Percentiles rank a stretch among this genome's conserved stretches.
These are phyloP conservation scores for Hamamelis virginiana DNA, from an alignment of 164 flowering plant genomes.

Conservation along the genomic window DNA sequence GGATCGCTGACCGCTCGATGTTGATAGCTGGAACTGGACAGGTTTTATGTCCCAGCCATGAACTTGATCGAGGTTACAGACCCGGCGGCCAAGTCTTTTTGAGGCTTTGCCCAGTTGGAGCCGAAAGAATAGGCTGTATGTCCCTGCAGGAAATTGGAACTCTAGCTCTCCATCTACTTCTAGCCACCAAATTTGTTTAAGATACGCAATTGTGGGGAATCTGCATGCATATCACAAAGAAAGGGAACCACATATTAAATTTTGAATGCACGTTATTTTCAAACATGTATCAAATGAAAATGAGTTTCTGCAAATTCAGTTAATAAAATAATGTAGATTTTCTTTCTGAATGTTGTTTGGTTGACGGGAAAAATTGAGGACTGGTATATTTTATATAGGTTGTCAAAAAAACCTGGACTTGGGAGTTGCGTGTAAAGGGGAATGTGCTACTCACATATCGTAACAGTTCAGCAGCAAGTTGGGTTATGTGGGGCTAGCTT, in stretches of 20 bases:
- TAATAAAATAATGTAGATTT: no score
- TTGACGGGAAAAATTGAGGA: no score
- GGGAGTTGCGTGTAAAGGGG: no score
- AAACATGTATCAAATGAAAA: neutral
- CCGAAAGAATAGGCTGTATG: slow-evolving; percentile 56
- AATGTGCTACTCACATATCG: no score
- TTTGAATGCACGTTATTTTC: neutral
- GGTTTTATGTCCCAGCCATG: slow-evolving; percentile 93
- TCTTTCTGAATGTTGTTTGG: no score
- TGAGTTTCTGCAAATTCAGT: neutral
- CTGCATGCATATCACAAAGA: slow-evolving; percentile 24
- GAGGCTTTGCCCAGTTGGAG: slow-evolving; percentile 62
- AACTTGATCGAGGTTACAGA: slow-evolving; percentile 47
- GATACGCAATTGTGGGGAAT: slow-evolving; percentile 59
- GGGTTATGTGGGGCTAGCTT: no score
- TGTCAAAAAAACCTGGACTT: no score
- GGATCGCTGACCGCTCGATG: slow-evolving; percentile 60
- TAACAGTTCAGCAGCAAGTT: no score
- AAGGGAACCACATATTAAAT: neutral
- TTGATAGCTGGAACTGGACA: slow-evolving; percentile 56
- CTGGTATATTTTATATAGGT: no score
- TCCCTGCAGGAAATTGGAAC: slow-evolving; percentile 64
- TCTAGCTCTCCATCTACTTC: slow-evolving; percentile 64
- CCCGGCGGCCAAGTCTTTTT: slow-evolving; percentile 46
- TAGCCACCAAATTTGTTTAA: slow-evolving; percentile 89